These are phyloP conservation scores for Leccinum aurantiacum DNA, from an alignment of 768 basidiomycete species.

Conservation along the genomic window DNA sequence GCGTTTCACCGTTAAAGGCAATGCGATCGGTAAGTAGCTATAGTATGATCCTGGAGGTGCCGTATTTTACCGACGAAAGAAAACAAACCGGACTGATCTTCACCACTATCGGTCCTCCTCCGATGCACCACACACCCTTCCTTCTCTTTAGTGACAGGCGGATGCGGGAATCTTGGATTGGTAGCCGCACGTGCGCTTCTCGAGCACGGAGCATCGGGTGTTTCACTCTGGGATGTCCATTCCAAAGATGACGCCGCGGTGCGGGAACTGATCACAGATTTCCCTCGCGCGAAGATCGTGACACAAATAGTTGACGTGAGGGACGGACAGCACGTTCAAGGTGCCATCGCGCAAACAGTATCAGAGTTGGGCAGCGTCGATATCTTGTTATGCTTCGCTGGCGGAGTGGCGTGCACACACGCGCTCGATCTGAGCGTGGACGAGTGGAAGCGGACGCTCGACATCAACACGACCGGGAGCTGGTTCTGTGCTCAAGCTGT, in stretches of 20 bases:
- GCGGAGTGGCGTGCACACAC: conserved; percentile 37
- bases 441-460: conserved; percentile 40
- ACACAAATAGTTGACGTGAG: conserved; percentile 37
- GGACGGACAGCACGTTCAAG: conserved; percentile 24
- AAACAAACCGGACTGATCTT: not conserved
- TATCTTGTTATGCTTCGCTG: conserved; percentile 44
- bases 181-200: conserved; percentile 41
- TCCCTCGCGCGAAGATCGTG: conserved; percentile 35
- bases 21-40: conserved; percentile 38
- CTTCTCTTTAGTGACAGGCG: conserved; percentile 39
- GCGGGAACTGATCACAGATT: conserved; percentile 23
- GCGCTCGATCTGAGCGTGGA: conserved; percentile 33
- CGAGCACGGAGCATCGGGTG: conserved; percentile 40
- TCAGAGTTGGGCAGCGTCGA: conserved; percentile 35
- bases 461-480: conserved; percentile 46
- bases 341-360: conserved; percentile 27
- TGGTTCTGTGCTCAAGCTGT: conserved; percentile 46
- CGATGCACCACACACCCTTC: not conserved
- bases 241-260: conserved; percentile 7
- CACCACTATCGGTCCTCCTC: not conserved
- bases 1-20: conserved; percentile 41
- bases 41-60: not conserved
- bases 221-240: conserved; percentile 29
- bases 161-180: conserved; percentile 41
- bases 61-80: not conserved